Evolutionary conservation across 75 land plant species (phyloP).

Genomic region (Ceratopteris richardii): DNA sequence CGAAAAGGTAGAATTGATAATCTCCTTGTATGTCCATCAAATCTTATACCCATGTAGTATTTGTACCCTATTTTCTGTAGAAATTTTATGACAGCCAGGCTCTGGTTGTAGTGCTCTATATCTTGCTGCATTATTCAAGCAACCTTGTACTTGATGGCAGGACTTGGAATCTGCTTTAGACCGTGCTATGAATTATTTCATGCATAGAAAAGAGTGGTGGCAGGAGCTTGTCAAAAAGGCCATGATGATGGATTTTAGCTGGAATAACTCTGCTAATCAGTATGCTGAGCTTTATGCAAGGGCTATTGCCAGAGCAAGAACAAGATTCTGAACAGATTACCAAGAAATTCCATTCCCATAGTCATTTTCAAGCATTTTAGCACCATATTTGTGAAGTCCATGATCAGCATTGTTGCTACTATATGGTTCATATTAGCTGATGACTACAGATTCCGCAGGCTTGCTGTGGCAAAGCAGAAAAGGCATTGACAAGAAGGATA

Average conservation of each 20-base stretch:
- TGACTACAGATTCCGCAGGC: too few species aligned
- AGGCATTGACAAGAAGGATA: too few species aligned
- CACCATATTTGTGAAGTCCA: too few species aligned
- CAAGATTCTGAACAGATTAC: too few species aligned
- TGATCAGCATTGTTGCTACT: too few species aligned
- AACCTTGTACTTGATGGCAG: conserved; percentile 20
- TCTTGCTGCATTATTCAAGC: not conserved
- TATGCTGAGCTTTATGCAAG: conserved; percentile 79
- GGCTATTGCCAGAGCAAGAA: conserved; percentile 61
- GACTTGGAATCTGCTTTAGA: conserved; percentile 71
- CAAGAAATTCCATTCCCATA: too few species aligned
- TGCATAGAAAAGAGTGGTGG: conserved; percentile 47
- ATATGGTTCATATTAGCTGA: too few species aligned
- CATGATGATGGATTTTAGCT: conserved; percentile 83
- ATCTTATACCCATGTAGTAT: too few species aligned
- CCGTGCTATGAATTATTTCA: conserved; percentile 58
- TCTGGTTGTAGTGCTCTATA: not conserved
- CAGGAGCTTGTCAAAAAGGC: conserved; percentile 53
- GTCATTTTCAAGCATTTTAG: too few species aligned
- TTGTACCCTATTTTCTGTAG: too few species aligned
- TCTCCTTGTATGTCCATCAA: not conserved
- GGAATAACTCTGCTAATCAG: conserved; percentile 79
- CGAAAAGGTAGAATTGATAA: conserved; percentile 3
- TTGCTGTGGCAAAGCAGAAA: too few species aligned
- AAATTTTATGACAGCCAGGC: too few species aligned